phyloP scores from a whole-genome alignment of 2,329 filamentous ascomycete species.

The Phaeosphaeria sp. region DNA sequence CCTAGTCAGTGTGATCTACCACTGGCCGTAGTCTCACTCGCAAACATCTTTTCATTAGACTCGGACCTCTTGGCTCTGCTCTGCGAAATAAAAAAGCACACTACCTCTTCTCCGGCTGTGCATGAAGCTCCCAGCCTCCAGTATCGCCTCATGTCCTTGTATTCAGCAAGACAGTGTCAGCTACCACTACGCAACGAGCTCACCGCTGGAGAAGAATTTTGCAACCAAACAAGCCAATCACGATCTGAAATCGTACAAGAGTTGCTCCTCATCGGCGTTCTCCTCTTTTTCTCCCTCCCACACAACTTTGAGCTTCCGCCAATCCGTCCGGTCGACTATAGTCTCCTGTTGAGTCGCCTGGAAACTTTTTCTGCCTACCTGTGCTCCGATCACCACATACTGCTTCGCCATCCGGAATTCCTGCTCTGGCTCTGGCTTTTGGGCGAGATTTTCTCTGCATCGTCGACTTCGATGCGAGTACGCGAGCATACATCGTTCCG shows the following conservation, averaged over 20 bases:
- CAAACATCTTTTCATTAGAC: not conserved
- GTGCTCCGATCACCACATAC: not conserved
- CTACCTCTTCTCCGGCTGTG: not conserved
- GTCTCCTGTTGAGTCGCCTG: not conserved
- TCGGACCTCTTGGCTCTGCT: not conserved
- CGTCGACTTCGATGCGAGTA: not conserved
- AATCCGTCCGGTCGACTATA: not conserved
- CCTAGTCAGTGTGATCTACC: not conserved
- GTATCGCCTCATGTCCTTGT: not conserved
- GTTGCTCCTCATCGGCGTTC: not conserved
- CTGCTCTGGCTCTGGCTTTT: not conserved
- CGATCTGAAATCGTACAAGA: not conserved
- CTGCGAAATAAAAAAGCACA: not conserved
- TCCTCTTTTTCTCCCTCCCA: not conserved
- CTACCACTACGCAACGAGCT: not conserved
- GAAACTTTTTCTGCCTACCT: not conserved
- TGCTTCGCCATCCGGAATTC: not conserved
- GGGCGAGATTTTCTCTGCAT: not conserved
- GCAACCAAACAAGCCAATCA: not conserved
- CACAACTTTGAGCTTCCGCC: not conserved
- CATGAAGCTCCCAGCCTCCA: not conserved
- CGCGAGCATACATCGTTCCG: not conserved
- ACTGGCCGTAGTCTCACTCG: not conserved
- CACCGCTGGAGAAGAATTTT: not conserved
- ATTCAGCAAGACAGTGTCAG: not conserved